Evolutionary conservation across 2,329 filamentous ascomycete species (phyloP).

Genomic region (Neoarthrinium moseri): DNA sequence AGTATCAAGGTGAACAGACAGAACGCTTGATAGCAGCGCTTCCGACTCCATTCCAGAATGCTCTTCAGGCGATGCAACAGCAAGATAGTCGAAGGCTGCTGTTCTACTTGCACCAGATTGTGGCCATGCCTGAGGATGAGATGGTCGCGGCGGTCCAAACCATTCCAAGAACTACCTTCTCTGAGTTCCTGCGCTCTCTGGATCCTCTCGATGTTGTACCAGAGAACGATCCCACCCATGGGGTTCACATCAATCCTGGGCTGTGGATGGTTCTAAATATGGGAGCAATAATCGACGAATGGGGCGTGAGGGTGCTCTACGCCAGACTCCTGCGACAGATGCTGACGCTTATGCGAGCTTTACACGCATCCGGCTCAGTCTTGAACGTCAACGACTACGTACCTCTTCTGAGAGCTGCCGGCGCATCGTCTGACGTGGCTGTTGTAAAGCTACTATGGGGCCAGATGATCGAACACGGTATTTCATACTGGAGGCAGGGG

Average conservation of each 20-base stretch:
- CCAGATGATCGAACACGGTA: conserved; percentile 20
- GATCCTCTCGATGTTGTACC: conserved; percentile 54
- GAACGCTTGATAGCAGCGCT: no score
- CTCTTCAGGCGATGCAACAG: conserved; percentile 18
- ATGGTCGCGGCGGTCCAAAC: conserved; percentile 29
- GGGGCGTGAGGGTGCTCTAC: conserved; percentile 44
- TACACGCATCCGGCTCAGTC: conserved; percentile 22
- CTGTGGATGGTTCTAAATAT: conserved; percentile 39
- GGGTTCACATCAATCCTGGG: conserved; percentile 35
- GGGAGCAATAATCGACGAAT: conserved; percentile 36
- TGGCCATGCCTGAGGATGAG: conserved; percentile 18
- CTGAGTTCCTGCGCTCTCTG: conserved; percentile 61
- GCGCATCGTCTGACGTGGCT: conserved; percentile 37
- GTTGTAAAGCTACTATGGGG: conserved; percentile 35
- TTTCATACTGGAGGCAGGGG: conserved; percentile 20
- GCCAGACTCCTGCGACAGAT: conserved; percentile 33
- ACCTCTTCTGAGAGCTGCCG: conserved; percentile 45
- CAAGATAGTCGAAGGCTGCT: conserved; percentile 20
- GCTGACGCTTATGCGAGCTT: conserved; percentile 30
- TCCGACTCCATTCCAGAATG: conserved; percentile 3
- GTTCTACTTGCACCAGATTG: conserved; percentile 16
- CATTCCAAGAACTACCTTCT: conserved; percentile 57
- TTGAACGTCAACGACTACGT: conserved; percentile 41
- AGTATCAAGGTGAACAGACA: no score
- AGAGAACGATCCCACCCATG: conserved; percentile 46